These are phyloP conservation scores for Xanthoconium stramineum DNA, from an alignment of 768 basidiomycete genomes.

Conservation along the genomic window DNA sequence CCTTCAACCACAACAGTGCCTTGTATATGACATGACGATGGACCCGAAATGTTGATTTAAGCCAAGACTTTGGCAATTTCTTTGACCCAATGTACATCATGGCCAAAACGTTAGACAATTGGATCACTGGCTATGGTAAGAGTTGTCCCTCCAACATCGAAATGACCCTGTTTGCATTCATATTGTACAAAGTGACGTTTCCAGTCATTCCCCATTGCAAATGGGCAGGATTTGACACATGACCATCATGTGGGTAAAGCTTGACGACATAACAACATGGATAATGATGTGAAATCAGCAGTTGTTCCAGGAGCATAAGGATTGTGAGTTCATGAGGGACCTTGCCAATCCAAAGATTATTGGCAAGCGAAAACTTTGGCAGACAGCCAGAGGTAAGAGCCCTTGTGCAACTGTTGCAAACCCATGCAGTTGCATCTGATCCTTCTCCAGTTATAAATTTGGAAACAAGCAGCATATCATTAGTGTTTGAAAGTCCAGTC, in stretches of 20 bases:
- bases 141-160: background rate
- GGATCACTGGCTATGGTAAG: background rate
- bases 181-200: background rate
- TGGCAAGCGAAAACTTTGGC: background rate
- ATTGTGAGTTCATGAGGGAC: background rate
- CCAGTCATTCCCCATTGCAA: background rate
- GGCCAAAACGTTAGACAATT: background rate
- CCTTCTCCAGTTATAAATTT: no score
- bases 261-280: background rate
- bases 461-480: no score
- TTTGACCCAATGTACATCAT: no score
- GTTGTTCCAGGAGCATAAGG: background rate
- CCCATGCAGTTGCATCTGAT: background rate
- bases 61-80: no score
- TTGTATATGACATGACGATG: no score
- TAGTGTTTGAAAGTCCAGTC: no score
- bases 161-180: background rate
- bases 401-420: background rate
- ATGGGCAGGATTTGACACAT: background rate
- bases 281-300: background rate
- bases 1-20: background rate
- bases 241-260: background rate
- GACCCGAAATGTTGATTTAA: no score
- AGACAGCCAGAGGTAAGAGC: background rate
- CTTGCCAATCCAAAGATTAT: background rate